phyloP scores from a whole-genome alignment of 2,329 filamentous ascomycete species.

The Calycina herbarum region DNA sequence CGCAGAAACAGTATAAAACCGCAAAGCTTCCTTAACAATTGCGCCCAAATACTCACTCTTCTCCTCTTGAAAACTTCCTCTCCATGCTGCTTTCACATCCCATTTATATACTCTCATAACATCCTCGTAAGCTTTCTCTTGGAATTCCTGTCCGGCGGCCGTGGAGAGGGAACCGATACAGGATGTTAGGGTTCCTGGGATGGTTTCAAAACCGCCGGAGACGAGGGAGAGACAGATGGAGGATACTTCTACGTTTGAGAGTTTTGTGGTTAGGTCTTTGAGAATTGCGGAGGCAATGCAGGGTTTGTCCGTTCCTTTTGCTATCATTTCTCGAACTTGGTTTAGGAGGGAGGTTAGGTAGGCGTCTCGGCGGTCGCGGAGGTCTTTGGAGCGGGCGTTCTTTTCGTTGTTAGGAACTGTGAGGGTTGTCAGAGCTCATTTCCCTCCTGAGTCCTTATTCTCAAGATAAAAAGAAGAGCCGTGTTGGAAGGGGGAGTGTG shows the following conservation, averaged over 20 bases:
- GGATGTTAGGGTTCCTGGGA: constrained; percentile 53
- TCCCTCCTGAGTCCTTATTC: neutral
- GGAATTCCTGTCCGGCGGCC: constrained; percentile 48
- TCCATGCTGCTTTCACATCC: constrained; percentile 49
- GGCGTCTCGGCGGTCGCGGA: constrained; percentile 48
- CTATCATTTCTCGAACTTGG: constrained; percentile 52
- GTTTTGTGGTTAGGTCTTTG: constrained; percentile 54
- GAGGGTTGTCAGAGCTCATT: neutral
- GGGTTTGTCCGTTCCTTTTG: constrained; percentile 51
- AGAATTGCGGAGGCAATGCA: constrained; percentile 55
- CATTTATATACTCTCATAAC: constrained; percentile 48
- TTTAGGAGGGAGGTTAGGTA: constrained; percentile 51
- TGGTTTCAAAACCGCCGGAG: constrained; percentile 55
- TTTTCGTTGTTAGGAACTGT: constrained; percentile 51
- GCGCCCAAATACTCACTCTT: constrained; percentile 49
- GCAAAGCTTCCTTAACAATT: constrained; percentile 52
- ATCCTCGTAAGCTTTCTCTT: constrained; percentile 53
- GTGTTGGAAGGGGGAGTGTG: neutral
- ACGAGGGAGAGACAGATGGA: constrained; percentile 55
- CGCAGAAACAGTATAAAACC: constrained; percentile 54
- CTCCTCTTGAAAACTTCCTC: constrained; percentile 45
- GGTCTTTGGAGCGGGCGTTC: constrained; percentile 46
- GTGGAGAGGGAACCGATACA: constrained; percentile 52
- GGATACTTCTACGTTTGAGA: constrained; percentile 52
- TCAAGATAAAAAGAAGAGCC: neutral